Evolutionary conservation across 2,329 filamentous ascomycete species (phyloP).

Genomic region (Escovopsis weberi): DNA sequence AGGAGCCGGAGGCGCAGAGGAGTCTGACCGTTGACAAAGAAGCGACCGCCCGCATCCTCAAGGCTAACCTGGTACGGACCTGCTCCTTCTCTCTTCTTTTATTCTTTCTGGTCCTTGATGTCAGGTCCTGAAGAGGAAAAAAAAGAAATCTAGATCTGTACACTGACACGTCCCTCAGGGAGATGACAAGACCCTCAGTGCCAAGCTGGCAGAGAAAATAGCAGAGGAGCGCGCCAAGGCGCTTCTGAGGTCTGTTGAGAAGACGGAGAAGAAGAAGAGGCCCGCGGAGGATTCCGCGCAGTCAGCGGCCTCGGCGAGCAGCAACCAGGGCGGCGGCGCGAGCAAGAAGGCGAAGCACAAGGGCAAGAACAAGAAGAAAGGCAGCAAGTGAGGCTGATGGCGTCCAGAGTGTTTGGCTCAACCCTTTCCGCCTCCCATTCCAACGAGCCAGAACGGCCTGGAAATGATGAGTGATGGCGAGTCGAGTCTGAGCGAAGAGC

Average conservation of each 20-base stretch:
- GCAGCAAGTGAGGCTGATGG: no score
- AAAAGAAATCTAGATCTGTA: not conserved
- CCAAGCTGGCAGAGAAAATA: slow-evolving; percentile 39
- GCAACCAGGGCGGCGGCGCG: slow-evolving; percentile 13
- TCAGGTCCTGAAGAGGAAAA: not conserved
- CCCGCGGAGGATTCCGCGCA: slow-evolving; percentile 18
- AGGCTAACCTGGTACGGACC: slow-evolving; percentile 52
- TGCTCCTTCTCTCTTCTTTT: no score
- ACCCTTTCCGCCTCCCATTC: no score
- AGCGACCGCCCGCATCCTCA: slow-evolving; percentile 70
- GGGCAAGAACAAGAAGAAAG: slow-evolving; percentile 11
- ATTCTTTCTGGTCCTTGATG: not conserved
- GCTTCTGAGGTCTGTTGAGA: slow-evolving; percentile 30
- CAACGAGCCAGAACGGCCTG: no score
- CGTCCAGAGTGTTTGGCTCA: no score
- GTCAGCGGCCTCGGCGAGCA: slow-evolving; percentile 8
- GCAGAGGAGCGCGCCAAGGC: slow-evolving; percentile 41
- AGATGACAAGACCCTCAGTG: slow-evolving; percentile 37
- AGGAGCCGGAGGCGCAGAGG: slow-evolving; percentile 44
- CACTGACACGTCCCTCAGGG: slow-evolving; percentile 18
- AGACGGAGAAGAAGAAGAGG: slow-evolving; percentile 26
- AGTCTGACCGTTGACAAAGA: slow-evolving; percentile 50
- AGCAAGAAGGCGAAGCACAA: slow-evolving; percentile 19
- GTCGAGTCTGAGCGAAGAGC: no score
- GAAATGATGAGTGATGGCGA: no score